Base-by-base conservation (phyloP, 192 early-diverging fungal species). In the Coemansia sp. region DNA sequence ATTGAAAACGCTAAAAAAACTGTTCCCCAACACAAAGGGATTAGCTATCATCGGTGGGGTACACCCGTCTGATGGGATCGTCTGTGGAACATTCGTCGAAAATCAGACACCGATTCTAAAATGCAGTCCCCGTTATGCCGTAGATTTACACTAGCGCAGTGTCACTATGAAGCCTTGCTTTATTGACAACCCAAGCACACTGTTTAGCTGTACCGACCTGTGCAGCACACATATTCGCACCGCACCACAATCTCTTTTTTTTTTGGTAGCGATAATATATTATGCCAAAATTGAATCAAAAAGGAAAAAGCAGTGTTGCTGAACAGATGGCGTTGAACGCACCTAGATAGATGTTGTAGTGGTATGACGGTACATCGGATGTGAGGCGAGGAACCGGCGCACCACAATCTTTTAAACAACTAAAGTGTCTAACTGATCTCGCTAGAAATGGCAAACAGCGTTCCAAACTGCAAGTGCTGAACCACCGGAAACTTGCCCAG, bases 401-500 rank as follows among this genome's bases (percentile, higher is more conserved):
- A 15, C 40, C 14, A 44, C 40, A 44, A 44, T 44, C 12, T n/a
- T 4, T 42, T 42, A 2, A 26, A 26, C 25, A 4, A 26, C 0
- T 26, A 26, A 44, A 44, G n/a, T 15, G 0, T 15, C 11, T n/a
- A 44, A n/a, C 12, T 44, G 3, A n/a, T 44, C 40, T 44, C 3
- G 15, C 40, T 44, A n/a, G 40, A 44, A 15, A 48, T 48, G 15
- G 47, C 15, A 48, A 48, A 48, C 47, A 91, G 52, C 19, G 53
- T 71, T 8, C 91, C 91, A 85, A 93, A 90, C 38, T 77, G 66
- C 42, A 93, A 68, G 58, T 93, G 91, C 82, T 93, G 91, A n/a
- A 93, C 85, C 17, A 93, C 87, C 22, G 89, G 89, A 53, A 89
- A 85, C 78, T 91, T 91, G 54, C 69, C 66, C 28, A 93, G 72